Percentiles rank a stretch among this genome's conserved stretches.
phyloP scores from a whole-genome alignment of 257 asterid genomes.

The Scutellaria barbata region DNA sequence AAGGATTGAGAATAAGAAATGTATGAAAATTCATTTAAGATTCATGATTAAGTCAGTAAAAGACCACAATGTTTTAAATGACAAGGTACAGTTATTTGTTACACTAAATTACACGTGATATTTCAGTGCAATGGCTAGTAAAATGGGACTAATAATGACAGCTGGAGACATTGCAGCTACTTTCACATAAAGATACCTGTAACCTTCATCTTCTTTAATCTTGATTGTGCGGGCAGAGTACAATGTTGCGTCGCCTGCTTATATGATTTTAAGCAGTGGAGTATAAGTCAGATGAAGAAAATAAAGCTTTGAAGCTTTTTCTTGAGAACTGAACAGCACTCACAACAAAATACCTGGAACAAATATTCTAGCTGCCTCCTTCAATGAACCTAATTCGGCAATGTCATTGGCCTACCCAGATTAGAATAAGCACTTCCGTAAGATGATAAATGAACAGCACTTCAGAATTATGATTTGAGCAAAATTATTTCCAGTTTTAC shows the following conservation, averaged over 20 bases:
- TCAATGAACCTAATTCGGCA: conserved; percentile 83
- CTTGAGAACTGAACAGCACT: conserved; percentile 26
- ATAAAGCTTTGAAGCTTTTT: conserved; percentile 26
- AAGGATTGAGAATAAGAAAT: not conserved
- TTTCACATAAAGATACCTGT: conserved; percentile 51
- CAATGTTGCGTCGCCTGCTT: conserved; percentile 71
- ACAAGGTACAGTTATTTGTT: not conserved
- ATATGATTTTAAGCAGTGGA: conserved; percentile 19
- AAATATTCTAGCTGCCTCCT: conserved; percentile 84
- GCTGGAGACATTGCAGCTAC: conserved; percentile 1
- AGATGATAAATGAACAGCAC: conserved; percentile 32
- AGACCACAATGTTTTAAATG: not conserved
- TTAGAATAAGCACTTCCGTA: conserved; percentile 38
- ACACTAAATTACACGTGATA: not conserved
- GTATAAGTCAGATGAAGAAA: conserved; percentile 8
- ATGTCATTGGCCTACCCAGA: conserved; percentile 83
- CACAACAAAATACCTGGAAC: conserved; percentile 71
- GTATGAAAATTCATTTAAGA: not conserved
- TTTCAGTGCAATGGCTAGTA: conserved; percentile 9
- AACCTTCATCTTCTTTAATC: conserved; percentile 88
- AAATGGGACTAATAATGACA: not conserved
- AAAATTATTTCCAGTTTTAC: not conserved
- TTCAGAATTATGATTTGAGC: not conserved
- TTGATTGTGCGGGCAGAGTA: conserved; percentile 79
- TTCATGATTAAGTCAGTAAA: not conserved